Percentiles rank a stretch among this genome's conserved stretches.
These are phyloP conservation scores for Termitomyces sp. DNA, from an alignment of 768 basidiomycete species.

Conservation along the genomic window DNA sequence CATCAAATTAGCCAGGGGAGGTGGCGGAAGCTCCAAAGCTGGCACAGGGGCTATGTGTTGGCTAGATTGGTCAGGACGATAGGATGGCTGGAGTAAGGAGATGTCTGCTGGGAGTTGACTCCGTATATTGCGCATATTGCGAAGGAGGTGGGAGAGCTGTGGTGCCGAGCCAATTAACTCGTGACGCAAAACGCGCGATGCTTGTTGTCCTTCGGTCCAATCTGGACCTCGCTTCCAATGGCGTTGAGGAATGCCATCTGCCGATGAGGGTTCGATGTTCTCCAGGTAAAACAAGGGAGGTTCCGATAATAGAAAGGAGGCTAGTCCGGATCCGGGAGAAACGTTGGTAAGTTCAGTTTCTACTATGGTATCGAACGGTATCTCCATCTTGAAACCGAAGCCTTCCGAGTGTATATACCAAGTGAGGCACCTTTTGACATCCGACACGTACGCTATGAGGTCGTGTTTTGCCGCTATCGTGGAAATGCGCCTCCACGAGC, in stretches of 20 bases:
- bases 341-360: conserved; percentile 51
- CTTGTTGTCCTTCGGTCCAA: conserved; percentile 75
- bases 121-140: conserved; percentile 42
- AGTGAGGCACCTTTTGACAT: conserved; percentile 55
- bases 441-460: conserved; percentile 21
- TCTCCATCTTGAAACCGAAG: conserved; percentile 80
- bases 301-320: conserved; percentile 57
- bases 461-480: conserved; percentile 51
- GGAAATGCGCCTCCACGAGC: conserved; percentile 73
- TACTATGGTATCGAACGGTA: conserved; percentile 60
- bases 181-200: conserved; percentile 57
- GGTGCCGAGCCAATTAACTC: conserved; percentile 57
- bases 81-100: conserved; percentile 29
- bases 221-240: conserved; percentile 64
- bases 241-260: conserved; percentile 26
- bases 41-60: conserved; percentile 16
- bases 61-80: conserved; percentile 22
- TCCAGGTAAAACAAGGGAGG: conserved; percentile 71
- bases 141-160: conserved; percentile 53
- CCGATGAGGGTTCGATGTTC: conserved; percentile 25
- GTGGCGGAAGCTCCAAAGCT: conserved; percentile 34
- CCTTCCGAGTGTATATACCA: conserved; percentile 79
- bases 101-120: conserved; percentile 26
- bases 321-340: conserved; percentile 50
- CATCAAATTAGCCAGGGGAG: conserved; percentile 27